These are phyloP conservation scores for Acacia melanoxylon DNA, from an alignment of 306 rosid genomes.

Conservation along the genomic window DNA sequence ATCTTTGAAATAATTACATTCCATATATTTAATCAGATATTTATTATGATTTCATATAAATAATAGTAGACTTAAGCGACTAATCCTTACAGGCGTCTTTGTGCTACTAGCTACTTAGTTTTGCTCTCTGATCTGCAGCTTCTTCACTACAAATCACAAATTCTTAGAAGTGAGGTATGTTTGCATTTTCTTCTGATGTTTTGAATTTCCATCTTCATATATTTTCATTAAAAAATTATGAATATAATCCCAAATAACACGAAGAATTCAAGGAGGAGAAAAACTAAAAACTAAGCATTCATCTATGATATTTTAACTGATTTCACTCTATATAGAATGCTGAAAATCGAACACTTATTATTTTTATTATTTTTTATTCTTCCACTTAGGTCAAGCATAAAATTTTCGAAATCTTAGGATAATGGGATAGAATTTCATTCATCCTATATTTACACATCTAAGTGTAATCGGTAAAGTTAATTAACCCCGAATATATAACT, in stretches of 20 bases:
- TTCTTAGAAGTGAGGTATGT: background rate
- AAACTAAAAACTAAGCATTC: no score
- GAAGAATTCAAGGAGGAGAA: no score
- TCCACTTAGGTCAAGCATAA: background rate
- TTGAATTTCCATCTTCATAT: background rate
- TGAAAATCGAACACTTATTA: background rate
- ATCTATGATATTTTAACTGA: background rate
- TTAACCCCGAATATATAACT: no score
- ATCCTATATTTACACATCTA: no score
- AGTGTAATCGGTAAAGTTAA: no score
- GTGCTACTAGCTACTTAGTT: background rate
- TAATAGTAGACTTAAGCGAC: background rate
- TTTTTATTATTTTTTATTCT: no score
- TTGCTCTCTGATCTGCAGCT: background rate
- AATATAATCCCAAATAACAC: background rate
- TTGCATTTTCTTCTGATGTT: background rate
- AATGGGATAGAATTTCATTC: no score
- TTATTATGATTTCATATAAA: background rate
- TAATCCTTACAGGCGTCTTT: background rate
- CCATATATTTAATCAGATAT: background rate
- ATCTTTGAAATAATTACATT: background rate
- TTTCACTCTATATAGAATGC: background rate
- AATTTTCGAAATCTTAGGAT: no score
- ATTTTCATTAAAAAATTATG: background rate
- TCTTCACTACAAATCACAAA: background rate